Conservation (phyloP, 768 basidiomycete genomes). For the Agrocybe chaxingu region DNA sequence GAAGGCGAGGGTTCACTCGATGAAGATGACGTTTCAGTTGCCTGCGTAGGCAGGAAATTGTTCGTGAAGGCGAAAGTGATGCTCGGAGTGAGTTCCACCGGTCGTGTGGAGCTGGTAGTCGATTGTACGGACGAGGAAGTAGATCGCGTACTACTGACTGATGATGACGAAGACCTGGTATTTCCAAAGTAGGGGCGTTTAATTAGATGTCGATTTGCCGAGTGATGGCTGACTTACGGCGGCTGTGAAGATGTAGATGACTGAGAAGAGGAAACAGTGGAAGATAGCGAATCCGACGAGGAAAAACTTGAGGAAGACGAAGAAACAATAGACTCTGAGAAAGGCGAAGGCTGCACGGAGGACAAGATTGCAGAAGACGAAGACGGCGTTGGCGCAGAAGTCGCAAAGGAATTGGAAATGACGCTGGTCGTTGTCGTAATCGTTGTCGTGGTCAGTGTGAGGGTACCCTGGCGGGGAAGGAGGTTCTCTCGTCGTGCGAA, state of each 20-base stretch:
- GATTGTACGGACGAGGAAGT: conserved; percentile 3
- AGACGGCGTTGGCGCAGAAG: conserved; percentile 1
- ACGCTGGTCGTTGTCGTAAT: background rate
- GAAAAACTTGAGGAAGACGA: conserved; percentile 2
- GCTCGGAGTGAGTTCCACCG: background rate
- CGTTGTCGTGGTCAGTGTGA: background rate
- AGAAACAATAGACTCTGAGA: background rate
- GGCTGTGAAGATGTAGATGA: background rate
- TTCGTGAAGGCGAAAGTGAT: conserved; percentile 7
- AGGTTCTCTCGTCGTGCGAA: conserved; percentile 8
- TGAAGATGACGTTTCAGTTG: background rate
- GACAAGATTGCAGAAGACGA: conserved; percentile 1
- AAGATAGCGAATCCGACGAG: background rate
- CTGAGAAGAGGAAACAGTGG: conserved; percentile 1
- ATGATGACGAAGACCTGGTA: no score
- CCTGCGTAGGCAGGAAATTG: background rate
- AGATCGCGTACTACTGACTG: no score
- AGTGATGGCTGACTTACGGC: background rate
- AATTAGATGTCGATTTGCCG: no score
- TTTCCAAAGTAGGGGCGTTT: no score
- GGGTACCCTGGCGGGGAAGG: conserved; percentile 4
- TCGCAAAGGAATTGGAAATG: background rate
- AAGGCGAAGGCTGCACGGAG: background rate
- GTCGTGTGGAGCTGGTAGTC: background rate
- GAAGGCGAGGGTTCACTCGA: background rate